Evolutionary conservation across 495 filamentous ascomycete genomes (phyloP).

Genomic region (Trichoderma gamsii): DNA sequence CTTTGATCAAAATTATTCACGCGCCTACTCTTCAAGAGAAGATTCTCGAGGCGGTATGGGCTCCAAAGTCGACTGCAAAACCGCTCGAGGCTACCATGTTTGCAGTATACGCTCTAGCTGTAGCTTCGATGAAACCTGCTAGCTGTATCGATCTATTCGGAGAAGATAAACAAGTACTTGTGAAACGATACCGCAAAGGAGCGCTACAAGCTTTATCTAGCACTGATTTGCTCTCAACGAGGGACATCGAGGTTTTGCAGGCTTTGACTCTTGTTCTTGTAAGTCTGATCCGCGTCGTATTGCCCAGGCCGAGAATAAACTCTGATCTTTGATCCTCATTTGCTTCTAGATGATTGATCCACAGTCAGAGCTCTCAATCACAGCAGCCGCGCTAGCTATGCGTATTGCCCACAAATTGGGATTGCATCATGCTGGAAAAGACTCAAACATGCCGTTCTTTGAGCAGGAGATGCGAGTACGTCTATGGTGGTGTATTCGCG

Average conservation of each 20-base stretch:
- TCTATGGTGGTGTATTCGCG: slow-evolving; percentile 39
- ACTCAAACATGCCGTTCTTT: slow-evolving; percentile 34
- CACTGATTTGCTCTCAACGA: slow-evolving; percentile 38
- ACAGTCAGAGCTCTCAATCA: slow-evolving; percentile 15
- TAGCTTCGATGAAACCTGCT: slow-evolving; percentile 30
- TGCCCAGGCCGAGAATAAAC: slow-evolving; percentile 29
- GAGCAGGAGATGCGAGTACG: slow-evolving; percentile 43
- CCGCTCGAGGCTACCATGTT: slow-evolving; percentile 43
- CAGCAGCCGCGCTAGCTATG: slow-evolving; percentile 25
- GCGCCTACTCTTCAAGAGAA: slow-evolving; percentile 41
- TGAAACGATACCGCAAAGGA: slow-evolving; percentile 34
- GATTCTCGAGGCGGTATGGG: slow-evolving; percentile 35
- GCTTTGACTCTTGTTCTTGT: slow-evolving; percentile 40
- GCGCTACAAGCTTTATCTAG: slow-evolving; percentile 38
- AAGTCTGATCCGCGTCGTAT: slow-evolving; percentile 24
- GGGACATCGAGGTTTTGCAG: slow-evolving; percentile 38
- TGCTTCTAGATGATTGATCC: slow-evolving; percentile 33
- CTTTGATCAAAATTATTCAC: slow-evolving; percentile 46
- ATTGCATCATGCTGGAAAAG: slow-evolving; percentile 39
- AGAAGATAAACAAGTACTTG: slow-evolving; percentile 32
- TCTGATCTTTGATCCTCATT: slow-evolving; percentile 28
- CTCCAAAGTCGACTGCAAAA: slow-evolving; percentile 29
- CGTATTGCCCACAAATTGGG: slow-evolving; percentile 42
- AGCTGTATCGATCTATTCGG: slow-evolving; percentile 36
- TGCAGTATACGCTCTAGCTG: slow-evolving; percentile 39